These are phyloP conservation scores for Geotrichum cucujoidarum DNA, from an alignment of 1,139 yeast genomes.

Conservation along the genomic window DNA sequence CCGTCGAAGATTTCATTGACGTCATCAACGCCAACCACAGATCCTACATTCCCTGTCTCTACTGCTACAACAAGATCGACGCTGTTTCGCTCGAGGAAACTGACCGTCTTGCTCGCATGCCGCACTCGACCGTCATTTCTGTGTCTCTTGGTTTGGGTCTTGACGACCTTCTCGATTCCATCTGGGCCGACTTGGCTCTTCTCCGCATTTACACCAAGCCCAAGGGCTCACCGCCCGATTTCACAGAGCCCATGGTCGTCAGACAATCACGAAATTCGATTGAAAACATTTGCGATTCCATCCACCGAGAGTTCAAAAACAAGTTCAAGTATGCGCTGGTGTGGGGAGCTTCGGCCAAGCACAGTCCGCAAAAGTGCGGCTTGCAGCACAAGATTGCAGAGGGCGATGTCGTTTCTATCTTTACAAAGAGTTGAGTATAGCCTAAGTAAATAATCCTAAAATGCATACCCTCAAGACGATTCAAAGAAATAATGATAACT, in stretches of 20 bases:
- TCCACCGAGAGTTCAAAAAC: conserved; percentile 87
- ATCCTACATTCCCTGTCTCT: conserved; percentile 83
- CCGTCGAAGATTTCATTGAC: conserved; percentile 92
- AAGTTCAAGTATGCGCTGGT: conserved; percentile 91
- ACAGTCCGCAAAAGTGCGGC: conserved; percentile 96
- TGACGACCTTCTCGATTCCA: conserved; percentile 82
- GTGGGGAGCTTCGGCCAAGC: conserved; percentile 95
- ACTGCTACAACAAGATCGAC: conserved; percentile 91
- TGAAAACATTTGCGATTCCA: conserved; percentile 84
- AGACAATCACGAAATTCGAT: conserved; percentile 67
- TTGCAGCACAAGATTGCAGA: conserved; percentile 76
- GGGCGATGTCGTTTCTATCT: conserved; percentile 90
- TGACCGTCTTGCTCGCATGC: conserved; percentile 84
- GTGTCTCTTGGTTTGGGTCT: conserved; percentile 85
- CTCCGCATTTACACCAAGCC: conserved; percentile 81
- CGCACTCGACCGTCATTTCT: conserved; percentile 89
- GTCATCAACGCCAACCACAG: conserved; percentile 82
- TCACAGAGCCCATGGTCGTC: conserved; percentile 87
- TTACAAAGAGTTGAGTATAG: conserved; percentile 49
- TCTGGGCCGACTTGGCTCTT: conserved; percentile 83
- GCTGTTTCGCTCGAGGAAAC: conserved; percentile 93
- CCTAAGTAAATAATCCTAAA: not conserved
- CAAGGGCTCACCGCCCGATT: conserved; percentile 75
- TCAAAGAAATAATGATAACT: too few species aligned
- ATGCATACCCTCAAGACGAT: not conserved